phyloP scores from a whole-genome alignment of 2,329 filamentous ascomycete species.

The Helicocarpus griseus region DNA sequence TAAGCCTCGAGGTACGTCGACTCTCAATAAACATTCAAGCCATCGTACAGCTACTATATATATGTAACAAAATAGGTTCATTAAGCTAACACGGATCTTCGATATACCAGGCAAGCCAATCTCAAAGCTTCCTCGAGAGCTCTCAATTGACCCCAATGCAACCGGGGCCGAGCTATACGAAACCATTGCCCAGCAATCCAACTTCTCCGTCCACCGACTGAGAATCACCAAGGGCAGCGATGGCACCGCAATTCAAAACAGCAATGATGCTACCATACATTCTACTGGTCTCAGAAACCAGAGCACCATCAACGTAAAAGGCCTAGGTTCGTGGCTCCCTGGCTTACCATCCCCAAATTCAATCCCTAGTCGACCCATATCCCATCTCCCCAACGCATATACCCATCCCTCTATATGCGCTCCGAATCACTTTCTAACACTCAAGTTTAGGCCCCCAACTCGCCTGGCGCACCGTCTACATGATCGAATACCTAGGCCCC shows the following conservation, averaged over 20 bases:
- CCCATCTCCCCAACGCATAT: neutral
- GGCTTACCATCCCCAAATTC: too few species aligned
- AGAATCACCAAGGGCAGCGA: constrained; percentile 57
- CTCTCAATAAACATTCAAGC: too few species aligned
- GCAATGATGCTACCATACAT: constrained; percentile 42
- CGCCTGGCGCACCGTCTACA: constrained; percentile 84
- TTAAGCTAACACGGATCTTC: too few species aligned
- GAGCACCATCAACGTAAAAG: constrained; percentile 72
- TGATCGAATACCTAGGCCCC: constrained; percentile 90
- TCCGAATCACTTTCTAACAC: neutral
- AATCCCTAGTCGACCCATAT: neutral
- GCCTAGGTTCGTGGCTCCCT: constrained; percentile 62
- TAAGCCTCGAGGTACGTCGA: constrained; percentile 12
- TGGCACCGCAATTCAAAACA: constrained; percentile 48
- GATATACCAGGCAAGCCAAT: constrained; percentile 49
- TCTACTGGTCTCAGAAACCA: constrained; percentile 49
- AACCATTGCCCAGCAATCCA: constrained; percentile 44
- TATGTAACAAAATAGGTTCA: neutral
- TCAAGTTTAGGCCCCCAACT: constrained; percentile 66
- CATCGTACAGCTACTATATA: neutral
- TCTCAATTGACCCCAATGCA: constrained; percentile 43
- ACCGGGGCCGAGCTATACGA: constrained; percentile 48
- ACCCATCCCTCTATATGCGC: constrained; percentile 8
- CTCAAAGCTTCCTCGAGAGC: constrained; percentile 48
- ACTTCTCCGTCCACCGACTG: constrained; percentile 49